A percentile compares a stretch with the other conserved stretches of the same genome.
Evolutionary conservation across 305 asterid species (phyloP).

Genomic region (Solanum hybrid): DNA sequence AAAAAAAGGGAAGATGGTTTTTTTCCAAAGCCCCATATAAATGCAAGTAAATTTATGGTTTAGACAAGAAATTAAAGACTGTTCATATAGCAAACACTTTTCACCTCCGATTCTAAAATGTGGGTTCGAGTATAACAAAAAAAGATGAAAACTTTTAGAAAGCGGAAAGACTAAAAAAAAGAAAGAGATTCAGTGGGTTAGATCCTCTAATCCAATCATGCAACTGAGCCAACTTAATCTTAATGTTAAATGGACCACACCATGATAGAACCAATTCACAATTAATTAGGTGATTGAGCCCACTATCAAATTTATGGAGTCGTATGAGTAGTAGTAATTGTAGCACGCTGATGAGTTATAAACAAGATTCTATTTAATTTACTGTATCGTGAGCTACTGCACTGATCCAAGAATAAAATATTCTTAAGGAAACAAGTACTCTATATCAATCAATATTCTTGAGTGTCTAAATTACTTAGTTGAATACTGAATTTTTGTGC

Average conservation of each 20-base stretch:
- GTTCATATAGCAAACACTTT: not conserved
- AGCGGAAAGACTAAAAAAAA: too few species aligned
- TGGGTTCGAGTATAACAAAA: not conserved
- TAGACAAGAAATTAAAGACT: not conserved
- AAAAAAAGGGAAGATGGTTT: not conserved
- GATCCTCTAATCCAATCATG: not conserved
- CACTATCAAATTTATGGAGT: not conserved
- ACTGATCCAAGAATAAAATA: not conserved
- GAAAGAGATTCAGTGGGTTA: not conserved
- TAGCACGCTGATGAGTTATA: not conserved
- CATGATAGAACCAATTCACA: not conserved
- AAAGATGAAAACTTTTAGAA: not conserved
- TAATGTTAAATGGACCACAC: not conserved
- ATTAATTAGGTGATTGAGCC: not conserved
- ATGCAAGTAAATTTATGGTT: not conserved
- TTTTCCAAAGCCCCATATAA: not conserved
- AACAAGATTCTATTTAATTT: not conserved
- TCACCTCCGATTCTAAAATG: not conserved
- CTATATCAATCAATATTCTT: not conserved
- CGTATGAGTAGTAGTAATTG: not conserved
- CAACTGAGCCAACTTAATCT: not conserved
- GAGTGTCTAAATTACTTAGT: not conserved
- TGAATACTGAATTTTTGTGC: not conserved
- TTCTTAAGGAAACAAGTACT: not conserved
- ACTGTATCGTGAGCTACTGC: not conserved